Base-by-base conservation (phyloP, 2,329 filamentous ascomycete genomes). In the Davidsoniella virescens region DNA sequence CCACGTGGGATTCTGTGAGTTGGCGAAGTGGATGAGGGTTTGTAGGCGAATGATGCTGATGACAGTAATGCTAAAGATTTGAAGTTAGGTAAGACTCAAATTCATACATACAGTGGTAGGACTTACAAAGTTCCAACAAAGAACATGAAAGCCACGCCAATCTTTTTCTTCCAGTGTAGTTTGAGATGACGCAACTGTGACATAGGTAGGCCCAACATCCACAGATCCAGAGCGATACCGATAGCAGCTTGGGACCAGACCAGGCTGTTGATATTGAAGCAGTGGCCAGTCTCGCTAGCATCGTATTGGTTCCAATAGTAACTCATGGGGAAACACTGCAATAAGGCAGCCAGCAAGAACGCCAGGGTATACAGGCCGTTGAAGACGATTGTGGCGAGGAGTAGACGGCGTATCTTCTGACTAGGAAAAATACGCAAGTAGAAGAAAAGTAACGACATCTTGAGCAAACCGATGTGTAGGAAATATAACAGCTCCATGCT, bases 221-320 rank as follows among this genome's bases (percentile, higher is more conserved):
- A 70, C 2, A 72, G 9, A 52, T 78, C 75, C 18, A 74, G 61
- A 0, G 60, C 59, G 41, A 79, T 76, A 52, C 70, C 72, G 48
- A 74, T 66, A n/a, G 58, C 65, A 0, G 74, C 73, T 33, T 72
- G 70, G 33, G 68, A 64, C 69, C 71, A 76, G 0, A 62, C 67
- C 2, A 76, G 62, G 1, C 62, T 61, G 52, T 72, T 74, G 53
- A 71, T 60, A 50, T 73, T 63, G 18, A 71, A 57, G 54, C 76
- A 80, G 1, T 54, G 60, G 0, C 75, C 75, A 37, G 68, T 63
- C 48, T 67, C 60, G 12, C 12, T 12, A 1, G 65, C 65, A 43
- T 73, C 67, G 72, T 74, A 79, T 14, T 61, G 61, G 0, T 60
- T 63, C 76, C 76, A 80, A 57, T 69, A 72, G 52, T 66, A 70